Conservation (phyloP, 257 asterid species). For the Buddleja alternifolia region DNA sequence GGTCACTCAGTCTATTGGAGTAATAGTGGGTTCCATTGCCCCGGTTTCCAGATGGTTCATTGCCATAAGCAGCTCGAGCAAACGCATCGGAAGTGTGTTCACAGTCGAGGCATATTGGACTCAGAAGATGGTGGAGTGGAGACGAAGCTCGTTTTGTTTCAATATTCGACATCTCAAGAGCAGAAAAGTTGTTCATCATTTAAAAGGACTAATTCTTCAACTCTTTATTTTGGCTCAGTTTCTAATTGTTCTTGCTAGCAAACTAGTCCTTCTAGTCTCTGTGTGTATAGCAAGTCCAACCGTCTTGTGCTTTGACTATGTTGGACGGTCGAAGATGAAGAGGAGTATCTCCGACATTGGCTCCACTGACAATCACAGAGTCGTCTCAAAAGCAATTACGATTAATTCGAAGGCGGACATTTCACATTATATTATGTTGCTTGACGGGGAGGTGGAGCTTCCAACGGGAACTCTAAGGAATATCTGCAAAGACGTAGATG, state of each 20-base stretch:
- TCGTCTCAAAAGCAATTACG: no score
- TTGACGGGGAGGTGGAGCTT: slow-evolving; percentile 51
- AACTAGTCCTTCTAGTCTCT: slow-evolving; percentile 35
- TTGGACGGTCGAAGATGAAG: slow-evolving; percentile 15
- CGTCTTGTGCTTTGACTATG: slow-evolving; percentile 7
- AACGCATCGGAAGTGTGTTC: slow-evolving; percentile 16
- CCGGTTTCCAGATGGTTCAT: slow-evolving; percentile 22
- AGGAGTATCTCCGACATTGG: slow-evolving; percentile 21
- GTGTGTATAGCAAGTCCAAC: slow-evolving; percentile 25
- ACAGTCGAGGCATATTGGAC: slow-evolving; percentile 48
- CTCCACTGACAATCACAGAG: no score
- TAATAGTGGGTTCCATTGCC: slow-evolving; percentile 23
- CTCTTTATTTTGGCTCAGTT: slow-evolving; percentile 38
- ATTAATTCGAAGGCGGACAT: slow-evolving; percentile 26
- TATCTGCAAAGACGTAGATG: slow-evolving; percentile 44
- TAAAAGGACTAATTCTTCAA: slow-evolving; percentile 35
- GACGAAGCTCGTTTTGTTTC: slow-evolving; percentile 33
- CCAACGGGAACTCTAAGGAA: slow-evolving; percentile 30
- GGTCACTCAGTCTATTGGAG: slow-evolving; percentile 9
- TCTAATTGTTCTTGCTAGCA: slow-evolving; percentile 40
- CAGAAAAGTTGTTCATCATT: slow-evolving; percentile 35
- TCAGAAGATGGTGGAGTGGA: slow-evolving; percentile 55
- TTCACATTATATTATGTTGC: slow-evolving; percentile 38
- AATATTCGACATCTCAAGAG: slow-evolving; percentile 31
- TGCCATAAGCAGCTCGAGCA: slow-evolving; percentile 16